phyloP scores from a whole-genome alignment of 2,329 filamentous ascomycete species.

The Clarireedia paspali region DNA sequence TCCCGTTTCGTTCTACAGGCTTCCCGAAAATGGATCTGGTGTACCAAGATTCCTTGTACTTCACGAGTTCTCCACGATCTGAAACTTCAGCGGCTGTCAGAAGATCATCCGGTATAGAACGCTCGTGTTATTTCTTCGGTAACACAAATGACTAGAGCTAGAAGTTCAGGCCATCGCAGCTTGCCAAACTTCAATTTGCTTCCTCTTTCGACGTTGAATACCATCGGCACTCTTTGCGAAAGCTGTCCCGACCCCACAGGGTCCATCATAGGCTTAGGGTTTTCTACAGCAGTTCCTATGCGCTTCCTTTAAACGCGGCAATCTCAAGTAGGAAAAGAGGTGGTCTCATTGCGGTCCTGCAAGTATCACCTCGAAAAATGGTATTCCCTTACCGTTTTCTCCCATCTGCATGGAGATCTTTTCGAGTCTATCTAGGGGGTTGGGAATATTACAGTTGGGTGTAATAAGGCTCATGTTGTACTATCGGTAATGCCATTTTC shows the following conservation, averaged over 20 bases:
- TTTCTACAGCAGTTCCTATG: no score
- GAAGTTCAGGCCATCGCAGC: no score
- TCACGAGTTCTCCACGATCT: constrained; percentile 26
- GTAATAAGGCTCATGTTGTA: constrained; percentile 15
- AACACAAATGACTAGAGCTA: not conserved
- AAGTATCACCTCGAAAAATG: not conserved
- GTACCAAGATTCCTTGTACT: constrained; percentile 13
- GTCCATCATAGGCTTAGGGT: no score
- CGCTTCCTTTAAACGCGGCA: not conserved
- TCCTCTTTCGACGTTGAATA: no score
- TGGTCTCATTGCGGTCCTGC: not conserved
- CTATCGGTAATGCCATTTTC: constrained; percentile 14
- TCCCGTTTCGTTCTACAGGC: constrained; percentile 17
- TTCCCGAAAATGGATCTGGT: constrained; percentile 12
- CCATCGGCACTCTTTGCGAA: no score
- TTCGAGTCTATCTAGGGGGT: constrained; percentile 22
- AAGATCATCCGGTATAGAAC: constrained; percentile 11
- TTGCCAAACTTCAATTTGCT: no score
- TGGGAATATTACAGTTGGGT: constrained; percentile 10
- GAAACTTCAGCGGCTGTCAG: constrained; percentile 25
- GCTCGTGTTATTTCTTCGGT: not conserved
- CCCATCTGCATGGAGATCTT: constrained; percentile 10
- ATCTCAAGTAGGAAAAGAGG: not conserved
- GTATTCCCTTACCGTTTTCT: not conserved
- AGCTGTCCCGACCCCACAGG: no score